Conservation (phyloP, 495 filamentous ascomycete genomes). For the Neohortaea acidophila region DNA sequence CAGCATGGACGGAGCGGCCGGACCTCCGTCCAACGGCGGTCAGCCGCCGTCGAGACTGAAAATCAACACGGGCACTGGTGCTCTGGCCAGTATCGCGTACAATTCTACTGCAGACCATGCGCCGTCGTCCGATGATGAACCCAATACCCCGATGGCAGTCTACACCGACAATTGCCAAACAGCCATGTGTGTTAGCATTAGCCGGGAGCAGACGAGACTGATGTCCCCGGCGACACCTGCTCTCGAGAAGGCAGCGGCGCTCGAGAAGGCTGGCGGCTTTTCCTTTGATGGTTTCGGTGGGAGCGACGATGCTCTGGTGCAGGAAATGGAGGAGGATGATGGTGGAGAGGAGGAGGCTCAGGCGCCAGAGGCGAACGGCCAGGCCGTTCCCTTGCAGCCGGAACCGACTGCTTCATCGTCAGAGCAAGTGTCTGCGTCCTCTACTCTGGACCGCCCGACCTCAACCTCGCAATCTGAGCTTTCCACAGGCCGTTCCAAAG, state of each 20-base stretch:
- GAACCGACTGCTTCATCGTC: neutral
- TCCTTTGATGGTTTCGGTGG: slow-evolving; percentile 33
- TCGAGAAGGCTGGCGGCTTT: slow-evolving; percentile 42
- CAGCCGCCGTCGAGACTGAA: no score
- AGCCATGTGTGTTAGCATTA: slow-evolving; percentile 63
- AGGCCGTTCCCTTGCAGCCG: neutral
- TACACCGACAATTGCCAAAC: slow-evolving; percentile 40
- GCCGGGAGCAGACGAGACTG: slow-evolving; percentile 53
- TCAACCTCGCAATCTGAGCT: slow-evolving; percentile 3
- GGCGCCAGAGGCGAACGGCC: neutral
- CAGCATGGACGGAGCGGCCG: no score
- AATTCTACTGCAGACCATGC: slow-evolving; percentile 8
- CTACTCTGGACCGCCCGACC: neutral
- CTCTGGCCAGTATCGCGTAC: slow-evolving; percentile 11
- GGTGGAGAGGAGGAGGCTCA: slow-evolving; percentile 2
- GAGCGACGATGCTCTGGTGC: slow-evolving; percentile 5
- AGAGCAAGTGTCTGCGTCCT: neutral
- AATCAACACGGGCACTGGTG: no score
- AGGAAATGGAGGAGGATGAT: slow-evolving; percentile 10
- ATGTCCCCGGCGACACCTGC: slow-evolving; percentile 56
- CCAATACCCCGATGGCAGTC: neutral
- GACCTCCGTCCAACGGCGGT: no score
- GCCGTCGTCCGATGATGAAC: slow-evolving; percentile 20
- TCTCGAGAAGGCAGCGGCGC: slow-evolving; percentile 54
- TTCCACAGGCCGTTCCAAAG: no score